Evolutionary conservation across 176 grass and related monocot species (phyloP).

Genomic region (Puya raimondii): DNA sequence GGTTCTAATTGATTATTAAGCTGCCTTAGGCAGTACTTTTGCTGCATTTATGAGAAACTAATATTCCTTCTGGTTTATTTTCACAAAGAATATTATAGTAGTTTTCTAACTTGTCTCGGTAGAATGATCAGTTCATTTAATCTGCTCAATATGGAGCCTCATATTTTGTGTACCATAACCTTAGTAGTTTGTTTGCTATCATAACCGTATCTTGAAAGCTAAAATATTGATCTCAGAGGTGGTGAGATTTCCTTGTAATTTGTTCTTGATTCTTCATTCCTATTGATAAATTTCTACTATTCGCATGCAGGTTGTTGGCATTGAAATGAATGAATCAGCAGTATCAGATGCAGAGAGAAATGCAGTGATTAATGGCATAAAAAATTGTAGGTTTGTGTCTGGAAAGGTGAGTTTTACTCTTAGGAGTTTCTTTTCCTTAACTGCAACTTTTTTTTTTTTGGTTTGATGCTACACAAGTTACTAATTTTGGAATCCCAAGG

Average conservation of each 20-base stretch:
- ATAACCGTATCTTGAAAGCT: too few species aligned
- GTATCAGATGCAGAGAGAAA: slow-evolving; percentile 86
- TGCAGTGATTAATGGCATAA: slow-evolving; percentile 68
- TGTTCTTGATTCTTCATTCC: slow-evolving; percentile 18
- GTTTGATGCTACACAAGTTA: not conserved
- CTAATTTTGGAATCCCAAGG: too few species aligned
- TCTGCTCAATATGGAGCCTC: too few species aligned
- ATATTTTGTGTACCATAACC: too few species aligned
- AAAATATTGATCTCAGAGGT: not conserved
- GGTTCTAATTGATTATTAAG: not conserved
- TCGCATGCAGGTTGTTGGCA: slow-evolving; percentile 71
- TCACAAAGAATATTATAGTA: not conserved
- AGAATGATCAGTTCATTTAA: too few species aligned
- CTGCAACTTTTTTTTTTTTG: not conserved
- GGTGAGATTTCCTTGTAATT: not conserved
- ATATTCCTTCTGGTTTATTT: not conserved
- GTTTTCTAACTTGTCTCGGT: too few species aligned
- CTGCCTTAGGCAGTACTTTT: not conserved
- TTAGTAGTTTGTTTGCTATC: too few species aligned
- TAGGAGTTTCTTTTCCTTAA: not conserved
- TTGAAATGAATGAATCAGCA: slow-evolving; percentile 96
- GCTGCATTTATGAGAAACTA: too few species aligned
- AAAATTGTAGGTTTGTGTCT: slow-evolving; percentile 83
- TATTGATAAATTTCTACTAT: slow-evolving; percentile 15
- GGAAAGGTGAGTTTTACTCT: slow-evolving; percentile 46